A percentile compares a stretch with the other conserved stretches of the same genome.
Evolutionary conservation across 2,329 filamentous ascomycete genomes (phyloP).

Genomic region (Elsinoe necatrix): DNA sequence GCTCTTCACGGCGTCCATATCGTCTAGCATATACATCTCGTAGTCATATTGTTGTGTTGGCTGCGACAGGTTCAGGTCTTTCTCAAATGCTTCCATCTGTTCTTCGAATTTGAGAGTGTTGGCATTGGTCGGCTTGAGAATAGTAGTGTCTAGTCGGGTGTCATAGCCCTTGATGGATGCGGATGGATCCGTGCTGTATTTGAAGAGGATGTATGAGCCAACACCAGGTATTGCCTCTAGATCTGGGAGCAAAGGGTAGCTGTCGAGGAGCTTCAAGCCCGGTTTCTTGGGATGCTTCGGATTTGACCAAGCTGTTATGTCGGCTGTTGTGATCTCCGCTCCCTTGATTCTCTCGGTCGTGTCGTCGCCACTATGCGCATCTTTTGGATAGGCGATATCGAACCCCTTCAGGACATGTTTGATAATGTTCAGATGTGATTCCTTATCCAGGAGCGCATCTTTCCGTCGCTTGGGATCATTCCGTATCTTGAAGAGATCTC

Average conservation of each 20-base stretch:
- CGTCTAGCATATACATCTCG: slow-evolving; percentile 50
- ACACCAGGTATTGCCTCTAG: slow-evolving; percentile 51
- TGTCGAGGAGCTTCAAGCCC: slow-evolving; percentile 49
- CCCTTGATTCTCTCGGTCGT: slow-evolving; percentile 45
- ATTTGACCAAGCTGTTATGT: slow-evolving; percentile 50
- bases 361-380: slow-evolving; percentile 62
- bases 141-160: slow-evolving; percentile 49
- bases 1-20: slow-evolving; percentile 38
- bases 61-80: slow-evolving; percentile 43
- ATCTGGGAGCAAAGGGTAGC: slow-evolving; percentile 54
- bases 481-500: slow-evolving; percentile 39
- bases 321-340: slow-evolving; percentile 45
- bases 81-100: slow-evolving; percentile 39
- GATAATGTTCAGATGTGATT: slow-evolving; percentile 54
- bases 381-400: slow-evolving; percentile 54
- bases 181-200: slow-evolving; percentile 53
- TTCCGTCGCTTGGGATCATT: slow-evolving; percentile 35
- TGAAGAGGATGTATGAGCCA: slow-evolving; percentile 52
- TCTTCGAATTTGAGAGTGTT: slow-evolving; percentile 38
- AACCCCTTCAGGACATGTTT: slow-evolving; percentile 56
- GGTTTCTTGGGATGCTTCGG: slow-evolving; percentile 53
- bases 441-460: slow-evolving; percentile 34
- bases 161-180: slow-evolving; percentile 45
- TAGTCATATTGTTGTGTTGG: slow-evolving; percentile 51
- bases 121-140: slow-evolving; percentile 47